Conservation (phyloP, 225 moss, liverwort and hornwort genomes). For the Takakia lepidozioides region DNA sequence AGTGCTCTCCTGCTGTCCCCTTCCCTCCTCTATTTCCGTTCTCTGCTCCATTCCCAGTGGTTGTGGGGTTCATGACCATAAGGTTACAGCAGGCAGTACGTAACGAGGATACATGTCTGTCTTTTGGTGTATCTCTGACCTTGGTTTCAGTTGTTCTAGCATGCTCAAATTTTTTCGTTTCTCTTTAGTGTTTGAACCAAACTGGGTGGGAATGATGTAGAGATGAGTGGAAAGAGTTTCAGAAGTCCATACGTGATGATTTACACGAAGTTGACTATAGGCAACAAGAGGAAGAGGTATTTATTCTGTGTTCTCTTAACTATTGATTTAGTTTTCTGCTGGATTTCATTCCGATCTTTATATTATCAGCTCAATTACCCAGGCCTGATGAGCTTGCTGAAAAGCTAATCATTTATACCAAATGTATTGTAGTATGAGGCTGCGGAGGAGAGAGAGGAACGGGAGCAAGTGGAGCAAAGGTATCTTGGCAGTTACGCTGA, state of each 20-base stretch:
- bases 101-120: too few relatives aligned
- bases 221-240: constrained; percentile 88
- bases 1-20: neutral
- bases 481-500: too few relatives aligned
- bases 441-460: constrained; percentile 45
- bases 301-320: too few relatives aligned
- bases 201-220: constrained; percentile 14
- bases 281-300: constrained; percentile 86
- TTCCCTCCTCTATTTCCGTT: neutral
- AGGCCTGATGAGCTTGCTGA: neutral
- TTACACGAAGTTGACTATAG: constrained; percentile 66
- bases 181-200: neutral
- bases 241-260: constrained; percentile 81
- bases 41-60: neutral
- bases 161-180: neutral
- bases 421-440: constrained; percentile 26
- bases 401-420: neutral
- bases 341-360: too few relatives aligned
- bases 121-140: neutral
- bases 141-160: neutral
- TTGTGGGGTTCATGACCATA: too few relatives aligned
- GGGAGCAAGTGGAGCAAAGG: constrained; percentile 35
- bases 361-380: too few relatives aligned
- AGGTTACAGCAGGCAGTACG: too few relatives aligned
- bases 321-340: too few relatives aligned